phyloP scores from a whole-genome alignment of 202 grass and related monocot genomes.

The Dendrocalamus latiflorus region DNA sequence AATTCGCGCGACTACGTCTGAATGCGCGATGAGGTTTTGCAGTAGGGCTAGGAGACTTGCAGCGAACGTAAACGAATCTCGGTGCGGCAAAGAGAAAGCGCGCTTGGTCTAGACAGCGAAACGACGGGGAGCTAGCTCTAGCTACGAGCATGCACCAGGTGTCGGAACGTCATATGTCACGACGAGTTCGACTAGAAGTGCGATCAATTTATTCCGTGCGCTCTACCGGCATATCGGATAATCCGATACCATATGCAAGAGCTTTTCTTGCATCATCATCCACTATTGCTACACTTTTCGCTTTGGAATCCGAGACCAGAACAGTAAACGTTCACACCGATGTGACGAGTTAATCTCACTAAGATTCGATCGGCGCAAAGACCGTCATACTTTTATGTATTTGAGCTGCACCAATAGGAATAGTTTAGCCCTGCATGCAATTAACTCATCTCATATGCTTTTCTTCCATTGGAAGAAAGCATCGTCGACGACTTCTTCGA shows the following conservation, averaged over 20 bases:
- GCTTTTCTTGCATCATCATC: conserved; percentile 7
- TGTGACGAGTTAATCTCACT: not conserved
- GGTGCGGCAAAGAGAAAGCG: not conserved
- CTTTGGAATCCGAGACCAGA: conserved; percentile 15
- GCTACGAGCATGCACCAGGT: not conserved
- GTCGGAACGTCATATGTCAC: not conserved
- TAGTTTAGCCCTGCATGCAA: not conserved
- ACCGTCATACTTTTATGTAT: not conserved
- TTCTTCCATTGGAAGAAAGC: conserved; percentile 37
- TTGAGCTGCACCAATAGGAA: not conserved
- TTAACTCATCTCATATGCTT: not conserved
- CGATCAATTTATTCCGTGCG: not conserved
- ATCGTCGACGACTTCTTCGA: conserved; percentile 4
- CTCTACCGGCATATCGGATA: not conserved
- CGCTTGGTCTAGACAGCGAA: not conserved
- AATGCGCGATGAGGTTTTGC: not conserved
- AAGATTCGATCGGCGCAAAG: not conserved
- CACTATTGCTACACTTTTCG: not conserved
- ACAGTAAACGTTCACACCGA: not conserved
- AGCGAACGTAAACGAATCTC: conserved; percentile 10
- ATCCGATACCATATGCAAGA: not conserved
- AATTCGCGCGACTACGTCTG: not conserved
- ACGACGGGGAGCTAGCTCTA: not conserved
- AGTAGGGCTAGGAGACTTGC: not conserved
- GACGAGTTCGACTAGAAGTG: not conserved